These are phyloP conservation scores for Zarea fungicola DNA, from an alignment of 2,329 filamentous ascomycete genomes.

Conservation along the genomic window DNA sequence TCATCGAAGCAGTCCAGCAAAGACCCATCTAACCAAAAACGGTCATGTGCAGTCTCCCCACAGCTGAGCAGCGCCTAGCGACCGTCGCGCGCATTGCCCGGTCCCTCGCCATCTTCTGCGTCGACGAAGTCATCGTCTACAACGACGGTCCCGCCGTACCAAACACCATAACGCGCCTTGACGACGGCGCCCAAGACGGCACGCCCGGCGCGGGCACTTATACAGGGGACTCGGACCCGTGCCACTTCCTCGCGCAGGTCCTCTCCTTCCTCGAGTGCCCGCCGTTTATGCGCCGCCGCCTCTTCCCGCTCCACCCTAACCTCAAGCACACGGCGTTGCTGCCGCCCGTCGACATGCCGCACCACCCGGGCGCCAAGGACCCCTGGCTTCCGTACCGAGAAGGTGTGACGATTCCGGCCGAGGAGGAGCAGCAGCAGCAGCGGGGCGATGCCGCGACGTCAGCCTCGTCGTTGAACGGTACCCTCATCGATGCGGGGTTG, in stretches of 20 bases:
- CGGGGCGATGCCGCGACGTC: too few species aligned
- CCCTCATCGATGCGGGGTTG: constrained; percentile 54
- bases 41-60: constrained; percentile 62
- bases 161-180: constrained; percentile 36
- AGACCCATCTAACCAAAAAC: too few species aligned
- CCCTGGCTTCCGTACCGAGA: constrained; percentile 71
- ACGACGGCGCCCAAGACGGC: not conserved
- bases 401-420: constrained; percentile 54
- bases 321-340: constrained; percentile 67
- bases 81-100: constrained; percentile 73
- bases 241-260: constrained; percentile 74
- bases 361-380: constrained; percentile 71
- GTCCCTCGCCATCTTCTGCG: constrained; percentile 73
- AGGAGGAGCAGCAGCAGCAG: constrained; percentile 15
- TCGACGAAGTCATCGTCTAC: constrained; percentile 81
- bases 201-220: constrained; percentile 33
- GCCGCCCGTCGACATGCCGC: constrained; percentile 77
- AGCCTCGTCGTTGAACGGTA: too few species aligned
- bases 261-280: constrained; percentile 80
- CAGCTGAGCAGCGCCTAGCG: constrained; percentile 69
- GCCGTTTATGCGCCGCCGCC: constrained; percentile 68
- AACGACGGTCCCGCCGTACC: constrained; percentile 56
- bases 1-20: not conserved
- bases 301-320: constrained; percentile 78
- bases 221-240: constrained; percentile 69